Conservation (phyloP, 768 basidiomycete genomes). For the Lentinus tigrinus region DNA sequence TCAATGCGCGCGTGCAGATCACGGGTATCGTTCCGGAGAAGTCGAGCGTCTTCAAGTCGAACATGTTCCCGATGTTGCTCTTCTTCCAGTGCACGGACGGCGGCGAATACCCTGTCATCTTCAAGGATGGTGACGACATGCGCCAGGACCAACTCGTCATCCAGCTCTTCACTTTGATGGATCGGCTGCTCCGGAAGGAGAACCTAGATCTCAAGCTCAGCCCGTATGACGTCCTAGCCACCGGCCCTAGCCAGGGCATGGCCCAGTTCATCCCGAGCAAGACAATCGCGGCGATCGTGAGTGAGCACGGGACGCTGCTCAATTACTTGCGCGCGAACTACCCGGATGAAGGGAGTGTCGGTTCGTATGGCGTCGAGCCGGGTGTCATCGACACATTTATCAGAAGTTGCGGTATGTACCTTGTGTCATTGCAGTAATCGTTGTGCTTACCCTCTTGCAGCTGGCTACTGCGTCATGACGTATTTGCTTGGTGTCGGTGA, state of each 20-base stretch:
- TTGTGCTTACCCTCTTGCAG: slow-evolving; percentile 41
- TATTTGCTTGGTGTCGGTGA: slow-evolving; percentile 97
- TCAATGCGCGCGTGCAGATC: slow-evolving; percentile 83
- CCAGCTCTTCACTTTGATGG: slow-evolving; percentile 99
- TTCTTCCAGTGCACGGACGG: slow-evolving; percentile 87
- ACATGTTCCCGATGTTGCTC: slow-evolving; percentile 86
- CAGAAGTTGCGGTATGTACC: slow-evolving; percentile 83
- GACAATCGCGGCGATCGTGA: slow-evolving; percentile 91
- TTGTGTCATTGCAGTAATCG: not conserved
- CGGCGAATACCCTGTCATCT: slow-evolving; percentile 90
- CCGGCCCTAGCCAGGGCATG: slow-evolving; percentile 92
- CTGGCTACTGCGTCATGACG: slow-evolving; percentile 97
- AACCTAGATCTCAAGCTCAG: slow-evolving; percentile 90
- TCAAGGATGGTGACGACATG: slow-evolving; percentile 99
- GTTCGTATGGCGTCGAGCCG: slow-evolving; percentile 93
- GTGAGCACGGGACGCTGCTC: slow-evolving; percentile 84
- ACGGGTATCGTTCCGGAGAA: slow-evolving; percentile 89
- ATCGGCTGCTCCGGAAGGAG: slow-evolving; percentile 87
- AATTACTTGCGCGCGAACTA: slow-evolving; percentile 85
- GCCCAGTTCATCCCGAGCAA: slow-evolving; percentile 94
- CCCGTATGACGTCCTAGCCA: slow-evolving; percentile 92
- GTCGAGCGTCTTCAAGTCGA: slow-evolving; percentile 96
- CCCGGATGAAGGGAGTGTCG: slow-evolving; percentile 93
- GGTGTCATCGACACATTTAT: slow-evolving; percentile 95
- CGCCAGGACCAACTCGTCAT: slow-evolving; percentile 98